Evolutionary conservation across 2,329 filamentous ascomycete genomes (phyloP), one percentile per base, ranked within the genome.

Genomic region (Alternaria ventricosa): DNA sequence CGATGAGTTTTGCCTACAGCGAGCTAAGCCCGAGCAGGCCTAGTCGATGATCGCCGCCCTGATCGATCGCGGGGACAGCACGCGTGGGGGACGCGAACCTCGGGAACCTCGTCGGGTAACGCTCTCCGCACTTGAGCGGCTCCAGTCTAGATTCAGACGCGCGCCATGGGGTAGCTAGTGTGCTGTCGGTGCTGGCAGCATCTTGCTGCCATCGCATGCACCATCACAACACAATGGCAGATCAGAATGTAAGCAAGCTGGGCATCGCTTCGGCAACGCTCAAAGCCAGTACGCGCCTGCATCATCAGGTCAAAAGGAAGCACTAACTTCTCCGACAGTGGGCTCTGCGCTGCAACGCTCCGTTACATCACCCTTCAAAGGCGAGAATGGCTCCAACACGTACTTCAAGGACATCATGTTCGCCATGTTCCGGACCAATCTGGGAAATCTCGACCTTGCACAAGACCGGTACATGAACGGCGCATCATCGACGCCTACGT

Each of bases 361-460:
- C 33, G 57, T 79, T 57, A 75, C 71, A 0, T 78, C 78, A 0
- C 80, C 76, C 7, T 77, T 82, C 75, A 79, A 79, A 59, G 76
- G 76, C 64, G 43, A 66, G 25, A 78, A 76, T 50, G 77, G 71
- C 58, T 73, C 73, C 56, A 78, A 71, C 54, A 79, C 60, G n/a
- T 79, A 78, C 71, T 76, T 71, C 75, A 74, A 81, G 68, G 75
- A 80, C 66, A 66, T 80, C 60, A 64, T 74, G 33, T 74, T 76
- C 55, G 70, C 73, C 60, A 66, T 71, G 64, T 70, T 76, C 50
- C 71, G 78, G 46, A 68, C 74, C 10, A 73, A 76, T 51, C 66
- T 80, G 33, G 74, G 72, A 25, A 72, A 67, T 63, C 66, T 76
- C 33, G 60, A 69, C 47, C 61, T 78, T 13, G 75, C 73, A 5